These are phyloP conservation scores for Fusarium liriodendri DNA, from an alignment of 2,329 filamentous ascomycete genomes.

Conservation along the genomic window DNA sequence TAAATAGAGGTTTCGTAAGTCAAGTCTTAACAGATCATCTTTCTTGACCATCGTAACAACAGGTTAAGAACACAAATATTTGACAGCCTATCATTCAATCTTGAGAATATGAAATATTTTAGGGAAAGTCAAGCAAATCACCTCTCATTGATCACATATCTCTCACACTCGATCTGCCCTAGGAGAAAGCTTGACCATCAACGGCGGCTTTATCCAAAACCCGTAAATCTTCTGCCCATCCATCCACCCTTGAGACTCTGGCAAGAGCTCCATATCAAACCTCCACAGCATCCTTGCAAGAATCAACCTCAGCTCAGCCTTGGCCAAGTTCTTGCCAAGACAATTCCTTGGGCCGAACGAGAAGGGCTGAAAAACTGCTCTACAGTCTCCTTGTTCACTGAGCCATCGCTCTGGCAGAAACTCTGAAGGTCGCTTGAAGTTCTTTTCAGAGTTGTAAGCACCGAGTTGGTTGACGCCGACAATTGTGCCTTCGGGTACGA, in stretches of 20 bases:
- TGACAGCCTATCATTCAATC: background rate
- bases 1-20: too few relatives aligned
- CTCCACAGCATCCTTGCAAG: slow-evolving; percentile 30
- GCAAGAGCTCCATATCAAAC: slow-evolving; percentile 29
- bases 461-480: slow-evolving; percentile 34
- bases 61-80: background rate
- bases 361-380: slow-evolving; percentile 30
- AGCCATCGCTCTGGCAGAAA: slow-evolving; percentile 35
- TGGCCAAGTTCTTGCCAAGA: slow-evolving; percentile 34
- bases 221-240: slow-evolving; percentile 32
- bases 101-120: background rate
- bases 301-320: slow-evolving; percentile 32
- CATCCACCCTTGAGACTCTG: slow-evolving; percentile 21
- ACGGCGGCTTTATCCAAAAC: slow-evolving; percentile 36
- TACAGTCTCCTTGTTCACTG: background rate
- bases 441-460: slow-evolving; percentile 19
- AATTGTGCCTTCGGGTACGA: slow-evolving; percentile 27
- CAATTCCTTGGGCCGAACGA: slow-evolving; percentile 30
- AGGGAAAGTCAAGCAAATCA: background rate
- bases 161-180: background rate
- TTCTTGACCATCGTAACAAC: background rate
- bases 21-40: too few relatives aligned
- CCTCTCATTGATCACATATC: background rate
- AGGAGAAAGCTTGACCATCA: background rate
- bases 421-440: slow-evolving; percentile 11